A percentile compares a stretch with the other conserved stretches of the same genome.
These are phyloP conservation scores for Podospora comata DNA, from an alignment of 495 filamentous ascomycete species.

Conservation along the genomic window DNA sequence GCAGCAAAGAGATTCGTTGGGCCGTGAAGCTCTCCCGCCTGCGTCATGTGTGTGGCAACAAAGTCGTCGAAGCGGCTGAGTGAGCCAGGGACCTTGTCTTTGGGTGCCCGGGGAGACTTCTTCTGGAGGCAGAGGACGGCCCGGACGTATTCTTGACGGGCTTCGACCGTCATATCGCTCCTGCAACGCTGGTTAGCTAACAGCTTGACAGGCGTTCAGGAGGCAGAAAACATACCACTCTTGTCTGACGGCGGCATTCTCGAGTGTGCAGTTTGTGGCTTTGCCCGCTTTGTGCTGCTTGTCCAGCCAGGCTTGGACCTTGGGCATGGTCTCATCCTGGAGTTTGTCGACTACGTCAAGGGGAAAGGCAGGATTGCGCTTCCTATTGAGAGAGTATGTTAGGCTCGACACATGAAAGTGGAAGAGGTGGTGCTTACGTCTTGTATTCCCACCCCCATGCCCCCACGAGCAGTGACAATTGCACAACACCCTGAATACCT, in stretches of 20 bases:
- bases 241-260: constrained; percentile 14
- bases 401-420: neutral
- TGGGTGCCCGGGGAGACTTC: constrained; percentile 40
- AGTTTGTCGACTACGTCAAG: constrained; percentile 17
- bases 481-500: neutral
- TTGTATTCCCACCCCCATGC: neutral
- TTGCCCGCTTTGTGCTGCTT: constrained; percentile 3
- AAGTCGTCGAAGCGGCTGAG: constrained; percentile 54
- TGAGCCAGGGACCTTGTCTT: constrained; percentile 47
- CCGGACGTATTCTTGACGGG: constrained; percentile 52
- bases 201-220: neutral
- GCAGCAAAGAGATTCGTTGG: constrained; percentile 62
- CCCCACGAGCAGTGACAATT: neutral
- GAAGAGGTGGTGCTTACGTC: neutral
- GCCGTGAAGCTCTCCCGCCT: constrained; percentile 50
- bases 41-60: constrained; percentile 47
- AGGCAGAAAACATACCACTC: constrained; percentile 11
- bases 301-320: constrained; percentile 16
- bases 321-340: constrained; percentile 13
- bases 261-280: constrained; percentile 17
- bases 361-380: constrained; percentile 16
- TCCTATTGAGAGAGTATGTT: neutral
- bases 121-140: constrained; percentile 49
- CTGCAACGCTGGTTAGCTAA: constrained; percentile 27
- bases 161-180: constrained; percentile 40